Conservation (phyloP, 345 rosid species). For the Hirschfeldia incana region DNA sequence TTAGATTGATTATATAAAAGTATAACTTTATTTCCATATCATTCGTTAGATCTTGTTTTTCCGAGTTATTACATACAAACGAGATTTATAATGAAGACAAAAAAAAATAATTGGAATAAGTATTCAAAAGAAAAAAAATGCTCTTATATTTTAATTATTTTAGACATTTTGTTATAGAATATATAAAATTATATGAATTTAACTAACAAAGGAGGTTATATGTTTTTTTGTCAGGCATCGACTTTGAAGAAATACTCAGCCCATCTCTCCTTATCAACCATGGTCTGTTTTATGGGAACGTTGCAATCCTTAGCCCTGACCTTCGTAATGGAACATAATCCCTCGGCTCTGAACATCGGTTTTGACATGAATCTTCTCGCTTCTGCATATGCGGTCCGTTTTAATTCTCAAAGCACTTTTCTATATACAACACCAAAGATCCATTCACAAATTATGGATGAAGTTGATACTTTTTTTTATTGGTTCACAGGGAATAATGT, state of each 20-base stretch:
- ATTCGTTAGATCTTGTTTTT: neutral
- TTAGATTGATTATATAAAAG: neutral
- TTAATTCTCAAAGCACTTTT: neutral
- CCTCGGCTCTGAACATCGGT: constrained; percentile 64
- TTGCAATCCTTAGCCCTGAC: constrained; percentile 79
- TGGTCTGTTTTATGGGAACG: constrained; percentile 83
- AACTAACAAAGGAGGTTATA: neutral
- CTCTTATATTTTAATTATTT: neutral
- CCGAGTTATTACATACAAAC: neutral
- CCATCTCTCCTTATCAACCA: constrained; percentile 77
- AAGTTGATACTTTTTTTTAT: neutral
- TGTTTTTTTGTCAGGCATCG: constrained; percentile 50
- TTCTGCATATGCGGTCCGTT: constrained; percentile 84
- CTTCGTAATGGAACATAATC: constrained; percentile 69
- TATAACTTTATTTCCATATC: neutral
- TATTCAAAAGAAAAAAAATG: neutral
- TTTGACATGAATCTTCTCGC: constrained; percentile 96
- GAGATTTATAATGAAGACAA: neutral
- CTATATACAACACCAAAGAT: neutral
- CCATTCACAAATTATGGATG: neutral
- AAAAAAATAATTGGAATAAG: neutral
- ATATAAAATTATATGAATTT: neutral
- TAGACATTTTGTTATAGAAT: neutral
- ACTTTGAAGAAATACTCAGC: constrained; percentile 86
- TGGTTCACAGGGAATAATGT: constrained; percentile 75